A percentile compares a stretch with the other conserved stretches of the same genome.
Evolutionary conservation across 1,284 basidiomycete species (phyloP).

Genomic region (Neolentinus lepideus): DNA sequence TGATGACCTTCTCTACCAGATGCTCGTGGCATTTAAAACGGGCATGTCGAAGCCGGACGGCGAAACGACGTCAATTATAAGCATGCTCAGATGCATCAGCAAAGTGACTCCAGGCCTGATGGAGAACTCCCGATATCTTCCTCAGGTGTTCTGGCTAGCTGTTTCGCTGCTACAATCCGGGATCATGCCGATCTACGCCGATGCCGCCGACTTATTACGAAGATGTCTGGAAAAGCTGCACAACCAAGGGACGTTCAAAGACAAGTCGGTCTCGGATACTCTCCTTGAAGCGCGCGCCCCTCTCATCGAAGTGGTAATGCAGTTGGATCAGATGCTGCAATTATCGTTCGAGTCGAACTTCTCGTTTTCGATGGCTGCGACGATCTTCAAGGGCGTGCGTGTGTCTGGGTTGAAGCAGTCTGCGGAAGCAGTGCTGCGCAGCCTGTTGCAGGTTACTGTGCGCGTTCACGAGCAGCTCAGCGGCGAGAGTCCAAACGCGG

Average conservation of each 20-base stretch:
- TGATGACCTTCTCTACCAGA: constrained; percentile 85
- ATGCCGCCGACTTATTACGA: constrained; percentile 60
- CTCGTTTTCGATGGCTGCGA: constrained; percentile 74
- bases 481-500: constrained; percentile 24
- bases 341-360: constrained; percentile 77
- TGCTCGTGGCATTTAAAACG: constrained; percentile 74
- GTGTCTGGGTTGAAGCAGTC: constrained; percentile 55
- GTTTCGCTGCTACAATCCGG: constrained; percentile 76
- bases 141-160: constrained; percentile 80
- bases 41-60: constrained; percentile 54
- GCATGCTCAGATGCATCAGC: constrained; percentile 82
- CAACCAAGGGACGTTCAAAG: constrained; percentile 46
- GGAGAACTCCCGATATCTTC: constrained; percentile 64
- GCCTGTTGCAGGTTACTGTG: constrained; percentile 49
- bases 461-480: constrained; percentile 29
- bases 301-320: constrained; percentile 62
- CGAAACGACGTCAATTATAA: constrained; percentile 71
- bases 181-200: constrained; percentile 66
- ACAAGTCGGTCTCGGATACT: constrained; percentile 44
- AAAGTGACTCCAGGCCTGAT: constrained; percentile 68
- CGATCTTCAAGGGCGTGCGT: constrained; percentile 83
- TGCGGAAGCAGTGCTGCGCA: constrained; percentile 51
- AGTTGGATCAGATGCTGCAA: constrained; percentile 68
- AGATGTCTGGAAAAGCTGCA: constrained; percentile 66
- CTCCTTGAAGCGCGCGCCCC: constrained; percentile 61